These are phyloP conservation scores for Achaetomium macrosporum DNA, from an alignment of 2,329 filamentous ascomycete species.

Conservation along the genomic window DNA sequence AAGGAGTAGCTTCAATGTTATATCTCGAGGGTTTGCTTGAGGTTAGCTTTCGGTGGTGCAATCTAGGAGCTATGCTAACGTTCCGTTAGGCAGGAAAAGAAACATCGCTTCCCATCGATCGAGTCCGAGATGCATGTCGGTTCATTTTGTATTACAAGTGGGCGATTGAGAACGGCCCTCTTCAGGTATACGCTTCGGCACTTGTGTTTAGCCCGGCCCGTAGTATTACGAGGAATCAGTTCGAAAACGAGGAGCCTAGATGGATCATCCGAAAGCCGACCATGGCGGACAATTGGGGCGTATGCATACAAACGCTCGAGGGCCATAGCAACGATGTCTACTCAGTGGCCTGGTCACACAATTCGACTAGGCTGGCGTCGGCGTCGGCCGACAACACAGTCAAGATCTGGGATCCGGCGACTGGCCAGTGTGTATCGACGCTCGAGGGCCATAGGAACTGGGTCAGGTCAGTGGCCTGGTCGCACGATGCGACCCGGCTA, in stretches of 20 bases:
- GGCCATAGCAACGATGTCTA: constrained; percentile 9
- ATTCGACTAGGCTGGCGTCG: constrained; percentile 4
- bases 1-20: constrained; percentile 6
- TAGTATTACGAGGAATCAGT: constrained; percentile 10
- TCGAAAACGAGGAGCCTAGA: constrained; percentile 8
- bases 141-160: constrained; percentile 11
- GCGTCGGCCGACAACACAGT: not conserved
- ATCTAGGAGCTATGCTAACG: constrained; percentile 3
- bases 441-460: not conserved
- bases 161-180: constrained; percentile 14
- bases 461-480: not conserved
- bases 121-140: constrained; percentile 13
- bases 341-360: constrained; percentile 12
- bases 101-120: not conserved
- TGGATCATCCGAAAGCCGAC: constrained; percentile 8
- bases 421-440: not conserved
- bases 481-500: not conserved
- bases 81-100: not conserved
- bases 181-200: constrained; percentile 18
- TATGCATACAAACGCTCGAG: constrained; percentile 17
- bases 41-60: not conserved
- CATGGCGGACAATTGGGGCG: constrained; percentile 13
- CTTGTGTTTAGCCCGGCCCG: constrained; percentile 15
- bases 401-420: constrained; percentile 6
- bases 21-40: constrained; percentile 12